Evolutionary conservation across 768 basidiomycete species (phyloP).

Genomic region (Boletellus emodensis): DNA sequence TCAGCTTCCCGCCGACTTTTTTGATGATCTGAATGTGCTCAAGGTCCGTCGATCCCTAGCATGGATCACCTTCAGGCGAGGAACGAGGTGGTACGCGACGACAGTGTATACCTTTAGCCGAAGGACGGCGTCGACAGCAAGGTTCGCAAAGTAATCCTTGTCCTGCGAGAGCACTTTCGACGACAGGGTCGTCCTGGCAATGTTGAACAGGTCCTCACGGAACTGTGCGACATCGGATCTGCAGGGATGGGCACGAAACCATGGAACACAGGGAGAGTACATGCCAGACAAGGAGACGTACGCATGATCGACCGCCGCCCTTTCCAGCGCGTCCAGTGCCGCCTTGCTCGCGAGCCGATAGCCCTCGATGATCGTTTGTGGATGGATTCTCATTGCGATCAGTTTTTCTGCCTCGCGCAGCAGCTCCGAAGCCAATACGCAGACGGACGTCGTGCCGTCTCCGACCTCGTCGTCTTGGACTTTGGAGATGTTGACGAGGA

Average conservation of each 20-base stretch:
- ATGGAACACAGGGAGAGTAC: neutral
- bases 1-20: conserved; percentile 98
- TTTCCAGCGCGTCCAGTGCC: conserved; percentile 81
- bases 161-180: conserved; percentile 96
- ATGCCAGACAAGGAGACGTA: conserved; percentile 36
- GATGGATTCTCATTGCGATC: conserved; percentile 89
- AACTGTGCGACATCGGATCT: conserved; percentile 73
- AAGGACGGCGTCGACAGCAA: conserved; percentile 95
- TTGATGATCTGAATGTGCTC: conserved; percentile 99
- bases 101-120: conserved; percentile 65
- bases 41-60: conserved; percentile 88
- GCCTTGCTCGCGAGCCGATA: conserved; percentile 88
- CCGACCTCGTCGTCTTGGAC: conserved; percentile 99
- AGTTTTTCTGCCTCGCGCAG: conserved; percentile 94
- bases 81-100: neutral
- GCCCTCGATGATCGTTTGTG: conserved; percentile 96
- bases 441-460: conserved; percentile 90
- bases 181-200: conserved; percentile 91
- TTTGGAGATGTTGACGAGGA: conserved; percentile 98
- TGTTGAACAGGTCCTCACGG: conserved; percentile 90
- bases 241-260: neutral
- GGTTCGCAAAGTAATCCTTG: conserved; percentile 96
- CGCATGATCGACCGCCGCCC: conserved; percentile 80
- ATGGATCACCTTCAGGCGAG: conserved; percentile 1
- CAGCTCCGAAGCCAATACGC: conserved; percentile 88